These are phyloP conservation scores for Megacollybia marginata DNA, from an alignment of 768 basidiomycete species.

Conservation along the genomic window DNA sequence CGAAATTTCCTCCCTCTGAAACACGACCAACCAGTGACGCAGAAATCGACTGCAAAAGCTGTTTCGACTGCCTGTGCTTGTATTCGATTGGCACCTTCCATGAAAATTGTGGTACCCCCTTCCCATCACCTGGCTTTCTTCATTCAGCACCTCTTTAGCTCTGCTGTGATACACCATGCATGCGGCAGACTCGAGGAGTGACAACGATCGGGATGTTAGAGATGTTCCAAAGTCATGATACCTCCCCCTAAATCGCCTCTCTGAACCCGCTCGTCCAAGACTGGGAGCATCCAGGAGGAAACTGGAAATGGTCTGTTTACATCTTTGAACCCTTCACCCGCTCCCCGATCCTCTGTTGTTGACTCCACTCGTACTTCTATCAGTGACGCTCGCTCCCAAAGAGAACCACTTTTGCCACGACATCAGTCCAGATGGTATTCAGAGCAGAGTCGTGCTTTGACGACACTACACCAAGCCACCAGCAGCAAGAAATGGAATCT, in stretches of 20 bases:
- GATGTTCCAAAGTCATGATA: slow-evolving; percentile 30
- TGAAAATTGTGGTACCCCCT: slow-evolving; percentile 75
- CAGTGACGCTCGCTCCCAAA: slow-evolving; percentile 40
- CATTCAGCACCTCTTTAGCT: slow-evolving; percentile 86
- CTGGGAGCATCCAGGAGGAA: slow-evolving; percentile 12
- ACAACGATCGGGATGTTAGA: slow-evolving; percentile 24
- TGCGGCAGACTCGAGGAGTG: slow-evolving; percentile 42
- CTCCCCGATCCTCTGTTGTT: slow-evolving; percentile 21
- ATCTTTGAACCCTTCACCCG: slow-evolving; percentile 18
- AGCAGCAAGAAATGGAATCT: slow-evolving; percentile 36
- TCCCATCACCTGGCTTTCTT: slow-evolving; percentile 87
- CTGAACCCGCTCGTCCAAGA: slow-evolving; percentile 28
- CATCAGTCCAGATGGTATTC: slow-evolving; percentile 47
- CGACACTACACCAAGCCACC: slow-evolving; percentile 50
- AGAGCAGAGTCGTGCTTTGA: slow-evolving; percentile 43
- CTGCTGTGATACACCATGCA: slow-evolving; percentile 87
- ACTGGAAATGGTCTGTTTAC: slow-evolving; percentile 22
- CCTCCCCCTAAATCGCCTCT: slow-evolving; percentile 47
- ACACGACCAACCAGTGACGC: slow-evolving; percentile 35
- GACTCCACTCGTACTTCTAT: slow-evolving; percentile 27
- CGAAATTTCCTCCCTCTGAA: slow-evolving; percentile 81
- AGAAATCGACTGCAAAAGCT: slow-evolving; percentile 62
- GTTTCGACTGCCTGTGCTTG: slow-evolving; percentile 81
- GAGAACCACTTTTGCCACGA: slow-evolving; percentile 44
- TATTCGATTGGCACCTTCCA: slow-evolving; percentile 77